Evolutionary conservation across 1,284 basidiomycete species (phyloP), one percentile per base, ranked within the genome.

Genomic region (Ceraceosorus bombacis): DNA sequence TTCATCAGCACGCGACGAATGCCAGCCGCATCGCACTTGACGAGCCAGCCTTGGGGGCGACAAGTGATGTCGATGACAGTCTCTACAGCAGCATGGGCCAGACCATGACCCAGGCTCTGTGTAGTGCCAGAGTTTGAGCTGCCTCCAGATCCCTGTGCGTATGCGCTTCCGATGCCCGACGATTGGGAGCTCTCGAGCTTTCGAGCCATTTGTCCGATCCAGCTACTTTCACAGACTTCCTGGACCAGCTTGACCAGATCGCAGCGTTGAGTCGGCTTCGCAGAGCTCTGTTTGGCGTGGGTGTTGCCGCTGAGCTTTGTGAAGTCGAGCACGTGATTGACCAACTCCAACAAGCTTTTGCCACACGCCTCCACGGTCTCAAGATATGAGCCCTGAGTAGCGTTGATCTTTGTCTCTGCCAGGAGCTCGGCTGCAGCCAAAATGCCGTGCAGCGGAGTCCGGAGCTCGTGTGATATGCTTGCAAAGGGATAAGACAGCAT

Each of bases 241-340:
- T 95, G 91, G n/a, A 95, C 85, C 8, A 97, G 82, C 73, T 88
- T 86, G 79, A 90, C 86, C 62, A 96, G 79, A 78, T 96, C 88
- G 59, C 70, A 71, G 37, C 50, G 15, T 39, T 57, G 56, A 6
- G 56, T 27, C 27, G 56, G 50, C 57, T 71, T 67, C 51, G 53
- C 60, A 56, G 68, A 66, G 6, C 41, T 12, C 52, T 64, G 58
- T 12, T 62, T 65, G 9, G 59, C 52, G 66, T 87, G 88, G n/a
- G 62, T 63, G 55, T 68, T 69, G 54, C 91, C 90, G 71, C 88
- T 92, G 17, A 95, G 82, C 77, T 96, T 96, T 41, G 92, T 95
- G 75, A 94, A 96, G 78, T 96, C 93, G 43, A 97, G 82, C 5
- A 97, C 93, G 72, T 97, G 93, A 74, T 96, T 96, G 60, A 97